Percentiles rank a stretch among this genome's conserved stretches.
phyloP scores from a whole-genome alignment of 2,329 filamentous ascomycete species.

The Pseudogymnoascus verrucosus region DNA sequence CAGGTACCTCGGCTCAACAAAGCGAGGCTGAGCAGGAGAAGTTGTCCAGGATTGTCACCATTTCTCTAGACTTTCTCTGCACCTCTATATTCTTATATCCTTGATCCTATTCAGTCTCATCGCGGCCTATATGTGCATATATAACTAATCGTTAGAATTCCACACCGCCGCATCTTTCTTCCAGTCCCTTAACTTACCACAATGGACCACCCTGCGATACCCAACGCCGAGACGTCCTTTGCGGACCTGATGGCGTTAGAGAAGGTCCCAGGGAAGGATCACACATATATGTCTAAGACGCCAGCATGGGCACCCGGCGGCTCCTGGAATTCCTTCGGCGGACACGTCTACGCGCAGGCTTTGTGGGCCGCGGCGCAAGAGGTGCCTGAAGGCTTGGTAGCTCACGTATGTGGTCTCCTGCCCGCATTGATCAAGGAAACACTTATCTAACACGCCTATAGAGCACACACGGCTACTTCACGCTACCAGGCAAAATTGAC shows the following conservation, averaged over 20 bases:
- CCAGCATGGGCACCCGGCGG: constrained; percentile 15
- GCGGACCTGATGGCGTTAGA: constrained; percentile 13
- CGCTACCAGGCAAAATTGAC: constrained; percentile 37
- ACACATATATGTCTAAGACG: constrained; percentile 12
- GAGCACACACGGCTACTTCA: constrained; percentile 47
- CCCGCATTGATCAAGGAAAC: neutral
- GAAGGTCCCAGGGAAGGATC: constrained; percentile 9
- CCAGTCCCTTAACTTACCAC: neutral
- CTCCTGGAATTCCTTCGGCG: constrained; percentile 32
- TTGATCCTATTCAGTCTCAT: neutral
- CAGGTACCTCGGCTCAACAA: neutral
- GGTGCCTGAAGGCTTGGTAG: constrained; percentile 28
- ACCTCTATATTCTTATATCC: neutral
- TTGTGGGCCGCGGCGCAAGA: constrained; percentile 32
- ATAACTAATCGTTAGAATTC: neutral
- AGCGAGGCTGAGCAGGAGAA: neutral
- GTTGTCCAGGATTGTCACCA: neutral
- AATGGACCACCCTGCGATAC: neutral
- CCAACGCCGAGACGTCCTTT: constrained; percentile 10
- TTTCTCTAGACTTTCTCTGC: neutral
- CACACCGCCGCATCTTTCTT: neutral
- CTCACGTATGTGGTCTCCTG: constrained; percentile 33
- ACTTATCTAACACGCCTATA: neutral
- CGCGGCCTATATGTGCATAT: neutral
- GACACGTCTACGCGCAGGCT: constrained; percentile 38